These are phyloP conservation scores for Balakata baccata DNA, from an alignment of 345 rosid genomes.

Conservation along the genomic window DNA sequence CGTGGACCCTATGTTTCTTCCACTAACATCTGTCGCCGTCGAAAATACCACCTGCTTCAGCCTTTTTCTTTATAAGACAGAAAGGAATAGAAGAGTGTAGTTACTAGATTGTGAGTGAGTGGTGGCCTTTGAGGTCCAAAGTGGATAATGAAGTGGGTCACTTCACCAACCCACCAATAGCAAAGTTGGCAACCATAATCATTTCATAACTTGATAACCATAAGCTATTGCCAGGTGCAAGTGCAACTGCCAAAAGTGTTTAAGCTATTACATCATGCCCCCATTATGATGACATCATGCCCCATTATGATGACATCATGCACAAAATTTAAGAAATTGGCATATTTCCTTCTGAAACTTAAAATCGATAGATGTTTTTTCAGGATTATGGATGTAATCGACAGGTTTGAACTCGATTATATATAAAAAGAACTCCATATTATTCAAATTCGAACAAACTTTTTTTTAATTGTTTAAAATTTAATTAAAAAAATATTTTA, in stretches of 20 bases:
- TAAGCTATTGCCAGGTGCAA: not conserved
- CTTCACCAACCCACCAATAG: conserved; percentile 4
- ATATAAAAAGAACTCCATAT: too few relatives aligned
- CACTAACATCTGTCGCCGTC: not conserved
- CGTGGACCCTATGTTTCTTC: not conserved
- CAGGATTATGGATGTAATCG: too few relatives aligned
- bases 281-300: not conserved
- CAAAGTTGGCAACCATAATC: not conserved
- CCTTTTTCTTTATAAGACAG: not conserved
- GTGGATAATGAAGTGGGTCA: not conserved
- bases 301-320: not conserved
- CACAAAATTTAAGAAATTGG: too few relatives aligned
- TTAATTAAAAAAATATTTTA: too few relatives aligned
- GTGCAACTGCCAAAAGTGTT: not conserved
- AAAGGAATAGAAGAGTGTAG: not conserved
- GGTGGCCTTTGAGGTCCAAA: not conserved
- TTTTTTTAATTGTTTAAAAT: too few relatives aligned
- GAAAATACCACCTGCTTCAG: not conserved
- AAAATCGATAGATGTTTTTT: too few relatives aligned
- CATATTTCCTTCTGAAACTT: too few relatives aligned
- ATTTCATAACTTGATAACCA: not conserved
- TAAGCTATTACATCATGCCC: not conserved
- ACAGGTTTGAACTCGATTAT: too few relatives aligned
- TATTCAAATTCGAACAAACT: too few relatives aligned
- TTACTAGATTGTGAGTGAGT: not conserved